A percentile compares a stretch with the other conserved stretches of the same genome.
phyloP scores from a whole-genome alignment of 768 basidiomycete species.

The Mycena galopus region DNA sequence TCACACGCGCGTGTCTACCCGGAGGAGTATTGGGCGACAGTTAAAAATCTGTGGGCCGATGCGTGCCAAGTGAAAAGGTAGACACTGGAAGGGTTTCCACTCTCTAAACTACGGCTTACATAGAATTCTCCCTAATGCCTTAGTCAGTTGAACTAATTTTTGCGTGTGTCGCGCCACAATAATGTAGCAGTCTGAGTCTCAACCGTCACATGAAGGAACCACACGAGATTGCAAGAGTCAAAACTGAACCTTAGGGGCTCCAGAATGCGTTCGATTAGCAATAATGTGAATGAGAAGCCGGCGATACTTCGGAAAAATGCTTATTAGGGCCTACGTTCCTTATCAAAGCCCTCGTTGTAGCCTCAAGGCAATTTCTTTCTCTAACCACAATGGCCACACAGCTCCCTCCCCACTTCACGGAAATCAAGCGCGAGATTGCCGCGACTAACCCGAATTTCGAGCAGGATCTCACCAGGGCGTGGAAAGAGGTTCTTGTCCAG shows the following conservation, averaged over 20 bases:
- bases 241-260: too few species aligned
- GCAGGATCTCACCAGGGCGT: constrained; percentile 55
- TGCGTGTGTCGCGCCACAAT: background rate
- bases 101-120: background rate
- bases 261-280: background rate
- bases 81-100: background rate
- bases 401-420: constrained; percentile 25
- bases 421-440: constrained; percentile 35
- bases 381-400: constrained; percentile 9
- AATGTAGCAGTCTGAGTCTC: background rate
- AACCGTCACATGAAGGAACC: background rate
- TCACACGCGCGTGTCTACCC: constrained; percentile 60
- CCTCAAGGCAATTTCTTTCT: background rate
- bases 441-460: constrained; percentile 51
- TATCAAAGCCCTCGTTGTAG: constrained; percentile 12
- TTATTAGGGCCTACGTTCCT: constrained; percentile 13
- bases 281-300: background rate
- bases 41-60: constrained; percentile 53
- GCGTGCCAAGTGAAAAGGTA: constrained; percentile 32
- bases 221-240: background rate
- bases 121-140: too few species aligned
- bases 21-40: constrained; percentile 57
- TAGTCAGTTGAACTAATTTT: too few species aligned
- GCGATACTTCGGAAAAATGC: constrained; percentile 1
- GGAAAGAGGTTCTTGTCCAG: constrained; percentile 61